Evolutionary conservation across 257 asterid genomes (phyloP).

Genomic region (Solanum paucissectum): DNA sequence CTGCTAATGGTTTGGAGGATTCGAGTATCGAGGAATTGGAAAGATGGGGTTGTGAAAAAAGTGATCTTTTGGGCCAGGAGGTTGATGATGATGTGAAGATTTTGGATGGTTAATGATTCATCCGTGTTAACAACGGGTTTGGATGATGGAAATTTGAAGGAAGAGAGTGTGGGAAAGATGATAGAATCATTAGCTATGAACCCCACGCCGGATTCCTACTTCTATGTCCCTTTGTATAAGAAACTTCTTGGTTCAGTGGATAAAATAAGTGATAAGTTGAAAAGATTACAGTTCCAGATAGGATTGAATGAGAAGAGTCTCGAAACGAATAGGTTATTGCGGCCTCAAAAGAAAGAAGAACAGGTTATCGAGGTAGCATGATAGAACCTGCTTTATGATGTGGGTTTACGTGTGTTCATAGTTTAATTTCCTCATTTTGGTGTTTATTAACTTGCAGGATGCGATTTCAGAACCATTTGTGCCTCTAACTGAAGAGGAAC

Average conservation of each 20-base stretch:
- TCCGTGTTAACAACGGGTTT: constrained; percentile 13
- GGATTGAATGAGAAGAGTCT: constrained; percentile 9
- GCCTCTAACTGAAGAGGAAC: constrained; percentile 61
- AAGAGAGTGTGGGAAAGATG: constrained; percentile 17
- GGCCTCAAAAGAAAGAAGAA: constrained; percentile 32
- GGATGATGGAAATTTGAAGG: constrained; percentile 20
- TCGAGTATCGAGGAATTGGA: constrained; percentile 14
- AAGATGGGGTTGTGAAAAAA: constrained; percentile 1
- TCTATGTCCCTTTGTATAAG: constrained; percentile 12
- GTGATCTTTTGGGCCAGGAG: neutral
- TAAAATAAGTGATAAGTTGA: constrained; percentile 19
- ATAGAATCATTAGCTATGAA: constrained; percentile 4
- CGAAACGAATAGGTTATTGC: constrained; percentile 4
- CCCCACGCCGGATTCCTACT: constrained; percentile 2
- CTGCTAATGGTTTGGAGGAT: neutral
- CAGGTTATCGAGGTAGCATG: constrained; percentile 33
- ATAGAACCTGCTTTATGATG: neutral
- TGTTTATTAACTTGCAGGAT: constrained; percentile 33
- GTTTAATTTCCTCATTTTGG: neutral
- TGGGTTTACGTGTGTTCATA: neutral
- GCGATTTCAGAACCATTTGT: constrained; percentile 44
- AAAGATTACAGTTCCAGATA: constrained; percentile 17
- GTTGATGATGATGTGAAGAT: constrained; percentile 7
- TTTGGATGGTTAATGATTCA: constrained; percentile 10
- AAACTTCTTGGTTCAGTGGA: constrained; percentile 10